Evolutionary conservation across 2,329 filamentous ascomycete genomes (phyloP).

Genomic region (Cladosporium sp.): DNA sequence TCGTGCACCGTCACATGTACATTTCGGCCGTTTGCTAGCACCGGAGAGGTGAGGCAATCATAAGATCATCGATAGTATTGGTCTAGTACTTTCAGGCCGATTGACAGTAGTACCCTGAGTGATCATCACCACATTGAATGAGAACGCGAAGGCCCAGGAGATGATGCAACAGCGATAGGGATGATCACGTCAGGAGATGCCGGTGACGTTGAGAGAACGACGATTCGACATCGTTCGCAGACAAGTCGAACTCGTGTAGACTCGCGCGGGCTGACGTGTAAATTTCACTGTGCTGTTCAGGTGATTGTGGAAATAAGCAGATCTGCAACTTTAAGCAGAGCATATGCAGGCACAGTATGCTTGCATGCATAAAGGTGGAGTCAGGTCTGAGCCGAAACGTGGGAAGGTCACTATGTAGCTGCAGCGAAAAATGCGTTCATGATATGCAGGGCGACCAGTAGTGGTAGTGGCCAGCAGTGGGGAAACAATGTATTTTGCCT

Average conservation of each 20-base stretch:
- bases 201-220: neutral
- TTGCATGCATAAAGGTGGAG: neutral
- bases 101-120: neutral
- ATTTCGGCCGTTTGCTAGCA: slow-evolving; percentile 5
- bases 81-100: neutral
- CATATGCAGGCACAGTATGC: slow-evolving; percentile 1
- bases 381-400: slow-evolving; percentile 11
- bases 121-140: neutral
- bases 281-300: neutral
- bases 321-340: neutral
- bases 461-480: too few species aligned
- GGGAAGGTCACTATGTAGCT: slow-evolving; percentile 1
- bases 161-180: neutral
- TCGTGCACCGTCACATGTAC: slow-evolving; percentile 11
- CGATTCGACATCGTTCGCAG: neutral
- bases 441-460: neutral
- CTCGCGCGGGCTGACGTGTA: neutral
- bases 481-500: neutral
- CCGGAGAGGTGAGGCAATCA: neutral
- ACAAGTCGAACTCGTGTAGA: too few species aligned
- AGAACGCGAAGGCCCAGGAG: neutral
- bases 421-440: neutral
- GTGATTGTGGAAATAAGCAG: neutral
- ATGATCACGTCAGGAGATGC: neutral
- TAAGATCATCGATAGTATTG: slow-evolving; percentile 2